These are phyloP conservation scores for Coelastrella sp. DNA, from an alignment of 139 green algal species.

Conservation along the genomic window DNA sequence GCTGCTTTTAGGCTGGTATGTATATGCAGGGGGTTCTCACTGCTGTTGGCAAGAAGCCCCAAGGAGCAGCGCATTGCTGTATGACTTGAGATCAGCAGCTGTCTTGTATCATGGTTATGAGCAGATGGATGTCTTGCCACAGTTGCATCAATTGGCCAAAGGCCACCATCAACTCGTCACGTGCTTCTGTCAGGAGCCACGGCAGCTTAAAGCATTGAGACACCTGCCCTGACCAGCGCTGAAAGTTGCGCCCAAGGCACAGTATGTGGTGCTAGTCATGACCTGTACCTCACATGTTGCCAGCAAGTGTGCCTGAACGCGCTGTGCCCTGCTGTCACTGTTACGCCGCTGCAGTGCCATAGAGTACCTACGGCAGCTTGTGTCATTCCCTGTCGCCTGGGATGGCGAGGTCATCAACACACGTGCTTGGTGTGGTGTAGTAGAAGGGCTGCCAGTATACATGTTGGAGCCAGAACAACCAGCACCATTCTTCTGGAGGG, in stretches of 20 bases:
- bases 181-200: no score
- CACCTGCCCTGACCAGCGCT: no score
- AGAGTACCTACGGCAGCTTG: constrained; percentile 12
- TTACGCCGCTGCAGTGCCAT: not conserved
- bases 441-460: constrained; percentile 55
- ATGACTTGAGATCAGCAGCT: not conserved
- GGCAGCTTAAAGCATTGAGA: no score
- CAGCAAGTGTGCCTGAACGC: no score
- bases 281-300: no score
- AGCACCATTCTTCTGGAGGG: constrained; percentile 37
- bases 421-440: constrained; percentile 58
- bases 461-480: constrained; percentile 18
- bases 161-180: no score
- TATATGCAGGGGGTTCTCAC: not conserved
- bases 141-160: no score
- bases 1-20: not conserved
- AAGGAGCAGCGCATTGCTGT: no score
- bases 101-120: not conserved
- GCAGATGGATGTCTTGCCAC: no score
- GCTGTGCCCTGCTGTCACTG: not conserved
- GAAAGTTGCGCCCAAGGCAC: no score
- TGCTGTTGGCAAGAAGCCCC: not conserved
- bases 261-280: no score
- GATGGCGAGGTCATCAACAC: constrained; percentile 46
- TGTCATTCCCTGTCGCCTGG: constrained; percentile 32